phyloP scores from a whole-genome alignment of 306 rosid genomes.

The Trichosanthes truncata region DNA sequence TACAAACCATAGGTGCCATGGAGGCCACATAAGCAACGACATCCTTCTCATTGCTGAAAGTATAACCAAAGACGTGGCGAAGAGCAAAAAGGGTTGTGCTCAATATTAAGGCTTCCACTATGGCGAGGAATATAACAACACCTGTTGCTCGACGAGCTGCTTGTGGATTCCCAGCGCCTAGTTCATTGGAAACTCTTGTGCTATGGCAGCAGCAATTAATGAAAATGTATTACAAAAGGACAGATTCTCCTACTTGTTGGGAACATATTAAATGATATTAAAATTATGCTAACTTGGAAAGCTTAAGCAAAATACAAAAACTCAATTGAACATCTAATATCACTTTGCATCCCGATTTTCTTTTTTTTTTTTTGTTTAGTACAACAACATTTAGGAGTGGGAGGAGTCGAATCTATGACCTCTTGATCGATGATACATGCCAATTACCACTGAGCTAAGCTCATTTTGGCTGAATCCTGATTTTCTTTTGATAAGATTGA shows the following conservation, averaged over 20 bases:
- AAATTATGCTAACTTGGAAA: background rate
- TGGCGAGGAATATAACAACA: slow-evolving; percentile 31
- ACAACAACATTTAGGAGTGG: too few relatives aligned
- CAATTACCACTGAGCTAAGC: too few relatives aligned
- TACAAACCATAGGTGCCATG: slow-evolving; percentile 46
- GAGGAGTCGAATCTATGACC: too few relatives aligned
- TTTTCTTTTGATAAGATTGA: background rate
- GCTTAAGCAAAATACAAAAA: background rate
- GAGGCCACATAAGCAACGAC: slow-evolving; percentile 51
- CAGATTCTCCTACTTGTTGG: background rate
- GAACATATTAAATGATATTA: background rate
- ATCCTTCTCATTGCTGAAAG: slow-evolving; percentile 54
- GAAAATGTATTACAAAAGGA: background rate
- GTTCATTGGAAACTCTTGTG: slow-evolving; percentile 67
- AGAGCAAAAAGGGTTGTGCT: slow-evolving; percentile 31
- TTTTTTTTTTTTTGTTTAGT: too few relatives aligned
- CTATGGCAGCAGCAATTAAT: slow-evolving; percentile 14
- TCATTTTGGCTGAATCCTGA: too few relatives aligned
- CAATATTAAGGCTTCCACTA: slow-evolving; percentile 26
- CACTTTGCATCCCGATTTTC: background rate
- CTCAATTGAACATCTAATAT: background rate
- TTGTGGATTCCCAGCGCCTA: slow-evolving; percentile 56
- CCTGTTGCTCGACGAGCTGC: slow-evolving; percentile 33
- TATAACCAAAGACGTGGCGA: slow-evolving; percentile 42
- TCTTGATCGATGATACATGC: too few relatives aligned